A percentile compares a stretch with the other conserved stretches of the same genome.
phyloP scores from a whole-genome alignment of 306 rosid genomes.

The Amphicarpaea edgeworthii region DNA sequence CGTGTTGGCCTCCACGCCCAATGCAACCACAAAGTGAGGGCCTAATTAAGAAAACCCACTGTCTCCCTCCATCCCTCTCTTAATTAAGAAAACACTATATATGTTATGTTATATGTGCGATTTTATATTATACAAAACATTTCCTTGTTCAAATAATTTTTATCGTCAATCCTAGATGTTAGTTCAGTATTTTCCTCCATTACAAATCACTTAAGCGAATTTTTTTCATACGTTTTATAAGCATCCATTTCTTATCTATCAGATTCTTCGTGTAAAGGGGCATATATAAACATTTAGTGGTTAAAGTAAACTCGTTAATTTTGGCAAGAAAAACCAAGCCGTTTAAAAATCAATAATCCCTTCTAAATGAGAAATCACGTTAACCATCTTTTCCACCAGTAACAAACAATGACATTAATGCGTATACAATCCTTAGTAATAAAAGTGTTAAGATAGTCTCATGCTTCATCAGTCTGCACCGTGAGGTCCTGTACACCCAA shows the following conservation, averaged over 20 bases:
- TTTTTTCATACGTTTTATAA: not conserved
- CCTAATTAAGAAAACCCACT: not conserved
- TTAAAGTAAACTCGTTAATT: not conserved
- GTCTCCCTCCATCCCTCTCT: not conserved
- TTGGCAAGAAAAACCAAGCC: not conserved
- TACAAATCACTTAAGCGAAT: not conserved
- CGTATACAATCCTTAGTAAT: conserved; percentile 29
- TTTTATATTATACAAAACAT: not conserved
- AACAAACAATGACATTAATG: conserved; percentile 28
- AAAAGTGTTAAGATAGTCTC: conserved; percentile 43
- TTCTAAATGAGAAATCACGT: conserved; percentile 28
- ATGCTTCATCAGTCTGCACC: conserved; percentile 71
- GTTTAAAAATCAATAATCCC: conserved; percentile 25
- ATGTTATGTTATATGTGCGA: not conserved
- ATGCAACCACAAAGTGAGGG: not conserved
- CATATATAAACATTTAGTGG: not conserved
- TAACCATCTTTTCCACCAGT: not conserved
- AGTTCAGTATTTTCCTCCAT: not conserved
- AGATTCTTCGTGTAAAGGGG: not conserved
- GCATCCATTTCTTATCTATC: conserved; percentile 29
- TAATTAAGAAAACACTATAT: not conserved
- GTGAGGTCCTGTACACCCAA: conserved; percentile 89
- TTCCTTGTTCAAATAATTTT: not conserved
- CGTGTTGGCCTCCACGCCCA: conserved; percentile 19
- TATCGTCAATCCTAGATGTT: not conserved